Evolutionary conservation across 2,329 filamentous ascomycete species (phyloP), one percentile per base, ranked within the genome.

Genomic region (Aspergillus fijiensis): DNA sequence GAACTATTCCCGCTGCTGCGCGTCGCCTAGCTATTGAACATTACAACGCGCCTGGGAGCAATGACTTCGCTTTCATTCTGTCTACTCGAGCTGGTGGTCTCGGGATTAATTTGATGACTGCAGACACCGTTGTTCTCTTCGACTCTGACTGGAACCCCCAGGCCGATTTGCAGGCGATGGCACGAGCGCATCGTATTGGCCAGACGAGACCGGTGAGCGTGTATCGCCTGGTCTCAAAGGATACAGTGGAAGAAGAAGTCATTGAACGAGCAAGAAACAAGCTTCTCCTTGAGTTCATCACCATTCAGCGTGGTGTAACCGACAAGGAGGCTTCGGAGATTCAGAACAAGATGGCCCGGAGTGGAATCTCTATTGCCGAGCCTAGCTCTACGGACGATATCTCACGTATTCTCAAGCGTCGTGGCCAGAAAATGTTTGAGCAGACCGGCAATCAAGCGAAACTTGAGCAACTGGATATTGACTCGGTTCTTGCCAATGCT

Each of bases 371-470:
- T 29, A 76, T 82, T 39, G 89, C 89, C 57, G 93, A 96, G 68
- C 93, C 94, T 7, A 94, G 89, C 60, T 96, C 92, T 2, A 91
- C 91, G 0, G 94, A 96, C 65, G 95, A 97, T 71, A 98, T 98
- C 66, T 96, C 95, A 63, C 90, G 91, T 75, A 96, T 99, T 60
- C 85, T 99, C 71, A 98, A 98, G 80, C 92, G 94, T 78, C 90
- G 95, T 67, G 96, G 95, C n/a, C 95, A 97, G 73, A 96, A 95
- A 77, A 96, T 99, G 89, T 99, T 99, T 68, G 94, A 98, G 77
- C 94, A 97, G 75, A 95, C 91, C 11, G 91, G 92, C 60, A 99
- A 99, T 73, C 95, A 99, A 76, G 90, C 94, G 78, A 95, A 96
- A 73, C 84, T 99, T 5, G 95, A 99, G 77, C 92, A 97, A 76